phyloP scores from a whole-genome alignment of 129 eudicot species.

The Artemisia tridentata region DNA sequence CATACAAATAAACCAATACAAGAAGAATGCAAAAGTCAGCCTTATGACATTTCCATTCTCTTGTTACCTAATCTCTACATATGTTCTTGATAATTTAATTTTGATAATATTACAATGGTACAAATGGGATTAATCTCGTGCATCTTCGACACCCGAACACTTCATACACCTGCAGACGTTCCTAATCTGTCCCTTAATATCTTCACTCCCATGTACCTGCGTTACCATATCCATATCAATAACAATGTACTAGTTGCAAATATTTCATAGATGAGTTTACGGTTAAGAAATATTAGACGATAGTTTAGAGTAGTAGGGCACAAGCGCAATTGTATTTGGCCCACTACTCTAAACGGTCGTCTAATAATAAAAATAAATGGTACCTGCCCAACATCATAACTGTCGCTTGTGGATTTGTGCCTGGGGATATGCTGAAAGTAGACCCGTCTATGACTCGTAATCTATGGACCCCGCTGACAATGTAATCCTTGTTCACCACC shows the following conservation, averaged over 20 bases:
- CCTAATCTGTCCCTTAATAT: conserved; percentile 75
- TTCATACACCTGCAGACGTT: conserved; percentile 51
- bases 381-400: conserved; percentile 98
- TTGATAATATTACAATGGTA: conserved; percentile 14
- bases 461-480: conserved; percentile 68
- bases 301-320: background rate
- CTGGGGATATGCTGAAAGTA: conserved; percentile 71
- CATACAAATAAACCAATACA: conserved; percentile 15
- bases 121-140: conserved; percentile 10
- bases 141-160: conserved; percentile 18
- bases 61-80: conserved; percentile 23
- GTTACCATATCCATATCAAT: conserved; percentile 16
- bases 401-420: conserved; percentile 98
- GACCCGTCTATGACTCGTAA: conserved; percentile 93
- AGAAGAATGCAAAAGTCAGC: conserved; percentile 14
- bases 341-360: background rate
- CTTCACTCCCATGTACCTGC: conserved; percentile 98
- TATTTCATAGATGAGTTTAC: background rate
- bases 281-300: no score
- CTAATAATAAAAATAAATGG: background rate
- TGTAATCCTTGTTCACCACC: conserved; percentile 63
- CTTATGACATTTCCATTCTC: conserved; percentile 6
- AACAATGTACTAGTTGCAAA: background rate
- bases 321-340: no score
- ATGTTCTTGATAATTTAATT: conserved; percentile 1